Evolutionary conservation across 139 green algal species (phyloP).

Genomic region (Chlamydomonas sphaeroides): DNA sequence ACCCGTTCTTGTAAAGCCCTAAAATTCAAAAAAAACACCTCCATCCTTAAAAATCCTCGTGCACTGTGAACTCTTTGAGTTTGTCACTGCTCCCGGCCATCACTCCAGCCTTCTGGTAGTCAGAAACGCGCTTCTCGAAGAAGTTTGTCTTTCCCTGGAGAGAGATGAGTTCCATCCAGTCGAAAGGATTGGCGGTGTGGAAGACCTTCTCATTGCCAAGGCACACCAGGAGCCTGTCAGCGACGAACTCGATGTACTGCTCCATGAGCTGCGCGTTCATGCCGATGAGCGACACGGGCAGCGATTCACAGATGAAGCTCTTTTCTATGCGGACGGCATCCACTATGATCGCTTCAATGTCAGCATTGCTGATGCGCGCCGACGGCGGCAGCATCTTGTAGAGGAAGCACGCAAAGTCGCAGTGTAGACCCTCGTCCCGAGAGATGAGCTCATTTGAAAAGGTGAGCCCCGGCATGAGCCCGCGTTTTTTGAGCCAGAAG

Average conservation of each 20-base stretch:
- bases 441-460: constrained; percentile 99
- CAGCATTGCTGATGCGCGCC: not conserved
- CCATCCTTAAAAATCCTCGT: constrained; percentile 65
- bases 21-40: too few relatives aligned
- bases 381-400: not conserved
- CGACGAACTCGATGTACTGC: constrained; percentile 97
- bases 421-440: constrained; percentile 97
- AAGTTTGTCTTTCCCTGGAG: constrained; percentile 95
- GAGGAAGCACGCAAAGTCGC: constrained; percentile 82
- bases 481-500: constrained; percentile 99
- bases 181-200: constrained; percentile 86
- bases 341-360: constrained; percentile 3
- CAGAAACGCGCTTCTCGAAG: constrained; percentile 94
- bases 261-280: constrained; percentile 86
- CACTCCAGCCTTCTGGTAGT: too few relatives aligned
- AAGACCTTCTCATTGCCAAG: constrained; percentile 70
- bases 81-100: too few relatives aligned
- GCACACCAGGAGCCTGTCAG: constrained; percentile 42
- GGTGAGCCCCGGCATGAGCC: constrained; percentile 96
- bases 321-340: constrained; percentile 96
- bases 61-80: constrained; percentile 58
- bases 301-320: constrained; percentile 94
- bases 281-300: constrained; percentile 89
- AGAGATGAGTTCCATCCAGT: constrained; percentile 91
- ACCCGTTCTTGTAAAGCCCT: too few relatives aligned